Evolutionary conservation across 2,329 filamentous ascomycete species (phyloP).

Genomic region (Colletotrichum sublineola): DNA sequence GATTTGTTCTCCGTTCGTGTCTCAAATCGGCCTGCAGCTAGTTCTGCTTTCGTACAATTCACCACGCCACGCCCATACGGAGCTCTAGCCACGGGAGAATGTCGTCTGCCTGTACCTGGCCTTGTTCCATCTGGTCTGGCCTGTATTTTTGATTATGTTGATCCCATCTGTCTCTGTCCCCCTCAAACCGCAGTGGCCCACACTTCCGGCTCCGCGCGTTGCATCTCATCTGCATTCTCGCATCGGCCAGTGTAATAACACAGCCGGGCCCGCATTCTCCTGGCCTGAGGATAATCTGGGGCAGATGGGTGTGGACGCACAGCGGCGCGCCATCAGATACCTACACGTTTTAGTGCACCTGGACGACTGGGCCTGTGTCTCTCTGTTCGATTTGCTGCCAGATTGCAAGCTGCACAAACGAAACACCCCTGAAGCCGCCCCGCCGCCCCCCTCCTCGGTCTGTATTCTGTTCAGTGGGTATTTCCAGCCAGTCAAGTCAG

Average conservation of each 20-base stretch:
- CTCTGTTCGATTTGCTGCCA: background rate
- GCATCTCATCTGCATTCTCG: slow-evolving; percentile 35
- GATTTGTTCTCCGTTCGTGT: slow-evolving; percentile 32
- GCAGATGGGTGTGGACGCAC: slow-evolving; percentile 10
- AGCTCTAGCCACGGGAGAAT: background rate
- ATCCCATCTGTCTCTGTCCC: slow-evolving; percentile 15
- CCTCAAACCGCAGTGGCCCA: slow-evolving; percentile 34
- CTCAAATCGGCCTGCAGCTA: slow-evolving; percentile 23
- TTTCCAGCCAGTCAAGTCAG: background rate
- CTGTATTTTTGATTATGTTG: slow-evolving; percentile 12
- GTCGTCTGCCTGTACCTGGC: slow-evolving; percentile 18
- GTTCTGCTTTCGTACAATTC: slow-evolving; percentile 2
- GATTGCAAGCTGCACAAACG: slow-evolving; percentile 21
- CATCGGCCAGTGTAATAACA: slow-evolving; percentile 23
- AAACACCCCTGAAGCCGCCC: slow-evolving; percentile 24
- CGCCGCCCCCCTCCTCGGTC: background rate
- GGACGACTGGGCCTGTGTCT: slow-evolving; percentile 12
- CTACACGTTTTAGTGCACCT: slow-evolving; percentile 9
- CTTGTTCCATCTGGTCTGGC: slow-evolving; percentile 32
- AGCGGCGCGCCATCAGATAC: slow-evolving; percentile 24
- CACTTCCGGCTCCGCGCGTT: slow-evolving; percentile 37
- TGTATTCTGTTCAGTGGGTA: slow-evolving; percentile 11
- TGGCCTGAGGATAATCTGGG: slow-evolving; percentile 13
- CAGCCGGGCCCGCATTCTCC: background rate
- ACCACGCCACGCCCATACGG: slow-evolving; percentile 9